Percentiles rank a stretch among this genome's conserved stretches.
Evolutionary conservation across 164 flowering plant species (phyloP).

Genomic region (Macadamia integrifolia): DNA sequence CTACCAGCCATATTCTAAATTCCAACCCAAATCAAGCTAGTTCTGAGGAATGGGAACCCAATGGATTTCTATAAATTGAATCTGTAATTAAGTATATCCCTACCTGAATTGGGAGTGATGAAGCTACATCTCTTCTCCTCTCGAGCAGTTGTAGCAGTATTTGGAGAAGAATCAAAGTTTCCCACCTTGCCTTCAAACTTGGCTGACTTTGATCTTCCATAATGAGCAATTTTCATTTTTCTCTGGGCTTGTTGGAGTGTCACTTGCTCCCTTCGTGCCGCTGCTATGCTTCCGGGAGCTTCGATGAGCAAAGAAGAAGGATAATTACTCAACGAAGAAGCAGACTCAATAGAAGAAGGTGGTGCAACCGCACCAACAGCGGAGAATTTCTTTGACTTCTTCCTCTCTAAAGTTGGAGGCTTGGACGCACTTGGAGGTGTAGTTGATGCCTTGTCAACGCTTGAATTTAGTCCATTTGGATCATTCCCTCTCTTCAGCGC

Average conservation of each 20-base stretch:
- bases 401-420: slow-evolving; percentile 19
- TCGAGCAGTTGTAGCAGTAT: background rate
- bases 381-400: slow-evolving; percentile 31
- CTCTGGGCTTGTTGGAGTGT: slow-evolving; percentile 59
- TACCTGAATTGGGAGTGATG: slow-evolving; percentile 85
- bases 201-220: slow-evolving; percentile 69
- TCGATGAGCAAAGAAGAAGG: slow-evolving; percentile 49
- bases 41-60: background rate
- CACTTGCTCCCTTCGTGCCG: slow-evolving; percentile 75
- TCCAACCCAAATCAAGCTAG: too few relatives aligned
- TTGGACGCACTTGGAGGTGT: slow-evolving; percentile 19
- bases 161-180: slow-evolving; percentile 25
- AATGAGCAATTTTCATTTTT: slow-evolving; percentile 79
- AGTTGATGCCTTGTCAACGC: slow-evolving; percentile 30
- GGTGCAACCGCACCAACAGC: background rate
- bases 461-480: slow-evolving; percentile 35
- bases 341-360: slow-evolving; percentile 3
- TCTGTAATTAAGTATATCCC: slow-evolving; percentile 1
- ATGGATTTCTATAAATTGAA: background rate
- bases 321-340: slow-evolving; percentile 10
- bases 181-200: slow-evolving; percentile 35
- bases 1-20: too few relatives aligned
- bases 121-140: slow-evolving; percentile 74
- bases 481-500: slow-evolving; percentile 40
- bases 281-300: slow-evolving; percentile 76